Percentiles rank a stretch among this genome's conserved stretches.
Conservation (phyloP, 2,329 filamentous ascomycete species). For the Rhynchosporium secalis region DNA sequence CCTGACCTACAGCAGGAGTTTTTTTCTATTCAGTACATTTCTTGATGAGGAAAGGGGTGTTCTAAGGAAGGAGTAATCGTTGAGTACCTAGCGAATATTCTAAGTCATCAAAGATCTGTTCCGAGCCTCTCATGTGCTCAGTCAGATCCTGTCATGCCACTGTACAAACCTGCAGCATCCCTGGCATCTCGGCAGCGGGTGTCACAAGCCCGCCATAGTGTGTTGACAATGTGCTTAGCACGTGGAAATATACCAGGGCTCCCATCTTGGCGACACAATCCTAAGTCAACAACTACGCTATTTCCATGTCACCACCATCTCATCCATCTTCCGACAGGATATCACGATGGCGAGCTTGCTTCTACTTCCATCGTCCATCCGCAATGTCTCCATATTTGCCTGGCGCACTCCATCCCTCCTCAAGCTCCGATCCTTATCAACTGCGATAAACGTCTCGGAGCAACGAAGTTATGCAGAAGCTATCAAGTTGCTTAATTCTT, state of each 20-base stretch:
- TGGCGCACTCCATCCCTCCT: not conserved
- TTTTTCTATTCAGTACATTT: too few species aligned
- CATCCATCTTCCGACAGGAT: not conserved
- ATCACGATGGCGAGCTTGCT: constrained; percentile 20
- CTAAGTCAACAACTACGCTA: not conserved
- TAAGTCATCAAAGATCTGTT: too few species aligned
- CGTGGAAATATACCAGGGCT: not conserved
- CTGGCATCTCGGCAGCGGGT: constrained; percentile 9
- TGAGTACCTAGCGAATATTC: too few species aligned
- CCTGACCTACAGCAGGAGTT: not conserved
- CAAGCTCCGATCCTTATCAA: constrained; percentile 15
- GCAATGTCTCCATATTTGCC: constrained; percentile 12
- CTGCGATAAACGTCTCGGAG: not conserved
- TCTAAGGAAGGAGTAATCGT: too few species aligned
- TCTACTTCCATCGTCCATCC: constrained; percentile 12
- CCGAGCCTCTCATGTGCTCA: too few species aligned
- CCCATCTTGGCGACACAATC: not conserved
- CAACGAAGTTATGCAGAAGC: constrained; percentile 29
- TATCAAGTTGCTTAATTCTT: constrained; percentile 28
- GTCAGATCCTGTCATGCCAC: too few species aligned
- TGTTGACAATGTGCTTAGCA: constrained; percentile 8
- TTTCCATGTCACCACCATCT: not conserved
- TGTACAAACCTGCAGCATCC: not conserved
- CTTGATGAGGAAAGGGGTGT: too few species aligned
- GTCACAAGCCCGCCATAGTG: not conserved